These are phyloP conservation scores for Triticum turgidum DNA, from an alignment of 176 grass and related monocot genomes.

Conservation along the genomic window DNA sequence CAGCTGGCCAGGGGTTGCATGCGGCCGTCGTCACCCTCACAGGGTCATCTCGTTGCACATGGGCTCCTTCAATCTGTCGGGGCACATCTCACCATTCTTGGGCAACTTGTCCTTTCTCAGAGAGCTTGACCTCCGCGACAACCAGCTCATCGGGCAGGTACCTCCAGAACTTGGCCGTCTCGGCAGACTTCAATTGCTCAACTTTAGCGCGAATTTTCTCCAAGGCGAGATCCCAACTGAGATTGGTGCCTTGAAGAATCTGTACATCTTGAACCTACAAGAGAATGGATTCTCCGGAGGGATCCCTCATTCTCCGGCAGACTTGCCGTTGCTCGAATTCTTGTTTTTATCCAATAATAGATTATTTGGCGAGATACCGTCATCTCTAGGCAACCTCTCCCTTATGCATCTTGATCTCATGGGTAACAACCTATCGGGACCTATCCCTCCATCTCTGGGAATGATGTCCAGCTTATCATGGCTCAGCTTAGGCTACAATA, in stretches of 20 bases:
- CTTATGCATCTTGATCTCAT: not conserved
- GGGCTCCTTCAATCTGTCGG: not conserved
- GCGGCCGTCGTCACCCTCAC: not conserved
- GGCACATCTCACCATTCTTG: conserved; percentile 29
- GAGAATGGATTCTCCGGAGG: too few relatives aligned
- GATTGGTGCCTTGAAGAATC: too few relatives aligned
- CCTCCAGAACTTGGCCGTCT: conserved; percentile 13
- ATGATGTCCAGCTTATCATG: not conserved
- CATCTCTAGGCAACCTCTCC: not conserved
- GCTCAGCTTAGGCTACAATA: not conserved
- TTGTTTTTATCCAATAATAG: not conserved
- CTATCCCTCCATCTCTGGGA: conserved; percentile 5
- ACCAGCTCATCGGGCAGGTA: conserved; percentile 31
- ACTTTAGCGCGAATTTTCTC: conserved; percentile 17
- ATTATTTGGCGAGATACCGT: conserved; percentile 9
- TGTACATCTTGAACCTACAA: too few relatives aligned
- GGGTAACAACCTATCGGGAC: not conserved
- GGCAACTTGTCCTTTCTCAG: conserved; percentile 41
- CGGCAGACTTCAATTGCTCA: not conserved
- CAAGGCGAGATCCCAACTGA: conserved; percentile 1
- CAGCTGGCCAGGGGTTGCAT: conserved; percentile 32
- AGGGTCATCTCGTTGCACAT: conserved; percentile 18
- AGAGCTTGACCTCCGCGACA: not conserved
- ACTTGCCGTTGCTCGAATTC: too few relatives aligned
- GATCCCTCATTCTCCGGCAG: too few relatives aligned